Conservation (phyloP, 2,329 filamentous ascomycete genomes). For the Colletotrichum karsti region DNA sequence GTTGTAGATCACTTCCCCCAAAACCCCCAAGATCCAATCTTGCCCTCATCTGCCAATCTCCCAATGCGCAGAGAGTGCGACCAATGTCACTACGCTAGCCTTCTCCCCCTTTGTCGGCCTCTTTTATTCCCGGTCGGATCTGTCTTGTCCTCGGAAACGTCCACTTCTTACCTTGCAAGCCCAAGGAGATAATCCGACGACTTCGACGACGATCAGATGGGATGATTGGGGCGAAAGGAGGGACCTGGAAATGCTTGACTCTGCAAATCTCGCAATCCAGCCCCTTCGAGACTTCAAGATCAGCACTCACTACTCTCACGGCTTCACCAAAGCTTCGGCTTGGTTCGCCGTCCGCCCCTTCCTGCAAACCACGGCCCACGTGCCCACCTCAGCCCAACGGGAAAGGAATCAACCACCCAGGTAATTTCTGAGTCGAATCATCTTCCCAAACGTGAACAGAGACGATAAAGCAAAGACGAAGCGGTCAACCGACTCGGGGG, state of each 20-base stretch:
- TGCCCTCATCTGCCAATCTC: neutral
- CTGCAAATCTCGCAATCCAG: neutral
- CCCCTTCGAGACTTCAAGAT: neutral
- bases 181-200: too few relatives aligned
- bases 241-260: neutral
- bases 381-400: neutral
- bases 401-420: neutral
- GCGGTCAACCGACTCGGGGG: neutral
- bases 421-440: neutral
- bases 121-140: too few relatives aligned
- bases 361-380: neutral
- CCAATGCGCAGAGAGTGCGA: too few relatives aligned
- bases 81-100: too few relatives aligned
- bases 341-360: too few relatives aligned
- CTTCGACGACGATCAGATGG: neutral
- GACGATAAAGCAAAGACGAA: too few relatives aligned
- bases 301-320: neutral
- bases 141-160: neutral
- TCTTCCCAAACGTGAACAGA: too few relatives aligned
- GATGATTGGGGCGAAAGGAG: too few relatives aligned
- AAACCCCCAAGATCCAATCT: neutral
- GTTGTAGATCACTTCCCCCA: neutral
- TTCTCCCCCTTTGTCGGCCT: too few relatives aligned
- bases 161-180: neutral
- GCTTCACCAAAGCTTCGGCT: too few relatives aligned